phyloP scores from a whole-genome alignment of 2,329 filamentous ascomycete species.

The Aspergillus amoenus region DNA sequence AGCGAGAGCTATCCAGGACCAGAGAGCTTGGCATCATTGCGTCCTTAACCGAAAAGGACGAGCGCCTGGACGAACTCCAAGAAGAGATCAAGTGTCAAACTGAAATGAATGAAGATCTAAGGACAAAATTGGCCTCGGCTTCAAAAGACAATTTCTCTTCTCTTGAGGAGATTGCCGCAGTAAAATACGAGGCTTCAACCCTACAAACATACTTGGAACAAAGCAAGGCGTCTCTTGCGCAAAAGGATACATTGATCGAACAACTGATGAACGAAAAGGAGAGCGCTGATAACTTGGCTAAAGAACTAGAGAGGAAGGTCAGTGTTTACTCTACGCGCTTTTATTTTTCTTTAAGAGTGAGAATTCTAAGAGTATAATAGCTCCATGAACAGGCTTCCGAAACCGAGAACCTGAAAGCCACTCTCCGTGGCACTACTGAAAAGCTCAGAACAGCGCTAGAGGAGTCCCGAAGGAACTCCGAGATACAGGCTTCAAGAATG shows the following conservation, averaged over 20 bases:
- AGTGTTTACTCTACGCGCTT: neutral
- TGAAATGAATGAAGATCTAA: constrained; percentile 22
- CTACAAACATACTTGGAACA: constrained; percentile 24
- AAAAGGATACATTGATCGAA: constrained; percentile 28
- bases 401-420: constrained; percentile 19
- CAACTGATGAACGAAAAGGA: constrained; percentile 23
- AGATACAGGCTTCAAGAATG: constrained; percentile 19
- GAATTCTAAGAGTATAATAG: constrained; percentile 19
- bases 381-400: constrained; percentile 24
- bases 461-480: constrained; percentile 22
- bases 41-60: constrained; percentile 45
- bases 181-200: constrained; percentile 27
- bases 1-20: constrained; percentile 31
- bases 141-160: constrained; percentile 25
- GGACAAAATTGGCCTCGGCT: constrained; percentile 20
- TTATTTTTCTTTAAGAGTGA: neutral
- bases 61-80: constrained; percentile 44
- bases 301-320: constrained; percentile 25
- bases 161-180: constrained; percentile 19
- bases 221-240: constrained; percentile 15
- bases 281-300: constrained; percentile 16
- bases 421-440: constrained; percentile 23
- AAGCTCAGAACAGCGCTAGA: constrained; percentile 20
- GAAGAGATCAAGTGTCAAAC: constrained; percentile 30
- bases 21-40: constrained; percentile 46